A percentile compares a stretch with the other conserved stretches of the same genome.
Evolutionary conservation across 2,329 filamentous ascomycete species (phyloP).

Genomic region (Sporothrix sp.): DNA sequence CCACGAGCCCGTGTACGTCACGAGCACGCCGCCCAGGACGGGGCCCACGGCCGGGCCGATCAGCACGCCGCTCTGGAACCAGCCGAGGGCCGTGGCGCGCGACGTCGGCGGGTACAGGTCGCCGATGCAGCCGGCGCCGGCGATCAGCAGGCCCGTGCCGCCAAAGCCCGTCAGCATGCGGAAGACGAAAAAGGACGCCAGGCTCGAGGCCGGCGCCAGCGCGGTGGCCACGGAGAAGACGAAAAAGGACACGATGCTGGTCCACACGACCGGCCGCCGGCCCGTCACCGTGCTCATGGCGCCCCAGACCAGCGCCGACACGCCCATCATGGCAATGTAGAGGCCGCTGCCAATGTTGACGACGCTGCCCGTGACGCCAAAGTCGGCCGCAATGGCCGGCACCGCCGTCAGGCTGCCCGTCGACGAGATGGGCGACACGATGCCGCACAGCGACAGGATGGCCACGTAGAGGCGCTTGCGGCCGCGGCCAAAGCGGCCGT

Average conservation of each 20-base stretch:
- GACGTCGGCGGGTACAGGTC: conserved; percentile 33
- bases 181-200: conserved; percentile 57
- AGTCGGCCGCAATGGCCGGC: neutral
- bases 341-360: conserved; percentile 5
- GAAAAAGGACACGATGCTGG: conserved; percentile 38
- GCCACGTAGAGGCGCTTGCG: neutral
- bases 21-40: conserved; percentile 48
- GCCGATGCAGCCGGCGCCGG: conserved; percentile 55
- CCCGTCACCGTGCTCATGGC: conserved; percentile 3
- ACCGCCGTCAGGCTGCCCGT: conserved; percentile 8
- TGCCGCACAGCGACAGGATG: neutral
- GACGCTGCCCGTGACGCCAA: conserved; percentile 1
- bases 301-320: conserved; percentile 10
- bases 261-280: conserved; percentile 3
- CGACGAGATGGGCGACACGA: conserved; percentile 1
- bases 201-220: conserved; percentile 52
- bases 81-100: conserved; percentile 54
- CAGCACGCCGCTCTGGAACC: conserved; percentile 55
- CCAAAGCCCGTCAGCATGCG: conserved; percentile 59
- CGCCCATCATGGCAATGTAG: conserved; percentile 8
- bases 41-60: conserved; percentile 52
- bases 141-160: conserved; percentile 56
- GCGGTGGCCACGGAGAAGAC: conserved; percentile 56
- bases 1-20: conserved; percentile 31
- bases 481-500: neutral